A percentile compares a stretch with the other conserved stretches of the same genome.
phyloP scores from a whole-genome alignment of 2,329 filamentous ascomycete genomes.

The Rutstroemia sp. region DNA sequence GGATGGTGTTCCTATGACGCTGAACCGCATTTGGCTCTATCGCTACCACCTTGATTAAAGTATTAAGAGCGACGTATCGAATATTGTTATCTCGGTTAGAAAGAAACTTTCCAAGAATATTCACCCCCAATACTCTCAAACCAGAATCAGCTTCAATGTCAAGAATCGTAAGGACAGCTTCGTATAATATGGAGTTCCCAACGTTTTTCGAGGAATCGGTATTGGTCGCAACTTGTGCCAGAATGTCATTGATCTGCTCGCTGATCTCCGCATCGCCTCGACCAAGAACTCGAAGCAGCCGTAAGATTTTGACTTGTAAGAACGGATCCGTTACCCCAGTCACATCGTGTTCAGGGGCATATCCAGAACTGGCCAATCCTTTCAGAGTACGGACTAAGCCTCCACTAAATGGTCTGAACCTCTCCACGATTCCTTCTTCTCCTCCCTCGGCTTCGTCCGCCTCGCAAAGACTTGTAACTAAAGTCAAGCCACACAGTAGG shows the following conservation, averaged over 20 bases:
- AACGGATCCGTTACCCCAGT: slow-evolving; percentile 98
- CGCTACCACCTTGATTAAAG: slow-evolving; percentile 93
- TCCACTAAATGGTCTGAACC: slow-evolving; percentile 81
- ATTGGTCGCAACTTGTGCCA: slow-evolving; percentile 95
- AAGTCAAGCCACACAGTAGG: slow-evolving; percentile 80
- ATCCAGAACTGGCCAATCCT: slow-evolving; percentile 86
- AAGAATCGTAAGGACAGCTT: slow-evolving; percentile 91
- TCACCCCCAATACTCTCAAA: slow-evolving; percentile 87
- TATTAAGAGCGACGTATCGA: slow-evolving; percentile 94
- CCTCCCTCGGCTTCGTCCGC: slow-evolving; percentile 87
- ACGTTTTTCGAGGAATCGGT: slow-evolving; percentile 98
- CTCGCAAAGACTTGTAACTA: slow-evolving; percentile 89
- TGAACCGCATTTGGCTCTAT: slow-evolving; percentile 98
- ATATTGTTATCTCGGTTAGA: slow-evolving; percentile 99
- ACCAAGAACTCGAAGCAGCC: slow-evolving; percentile 76
- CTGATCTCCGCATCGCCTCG: slow-evolving; percentile 81
- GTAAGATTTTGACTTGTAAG: slow-evolving; percentile 91
- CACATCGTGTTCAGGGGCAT: slow-evolving; percentile 96
- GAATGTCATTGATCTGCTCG: slow-evolving; percentile 97
- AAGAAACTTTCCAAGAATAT: slow-evolving; percentile 96
- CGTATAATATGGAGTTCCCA: slow-evolving; percentile 95
- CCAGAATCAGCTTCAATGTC: slow-evolving; percentile 98
- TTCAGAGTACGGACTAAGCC: slow-evolving; percentile 86
- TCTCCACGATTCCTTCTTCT: slow-evolving; percentile 84
- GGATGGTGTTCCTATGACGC: slow-evolving; percentile 91